These are phyloP conservation scores for Scytalidium sp. DNA, from an alignment of 2,329 filamentous ascomycete genomes.

Conservation along the genomic window DNA sequence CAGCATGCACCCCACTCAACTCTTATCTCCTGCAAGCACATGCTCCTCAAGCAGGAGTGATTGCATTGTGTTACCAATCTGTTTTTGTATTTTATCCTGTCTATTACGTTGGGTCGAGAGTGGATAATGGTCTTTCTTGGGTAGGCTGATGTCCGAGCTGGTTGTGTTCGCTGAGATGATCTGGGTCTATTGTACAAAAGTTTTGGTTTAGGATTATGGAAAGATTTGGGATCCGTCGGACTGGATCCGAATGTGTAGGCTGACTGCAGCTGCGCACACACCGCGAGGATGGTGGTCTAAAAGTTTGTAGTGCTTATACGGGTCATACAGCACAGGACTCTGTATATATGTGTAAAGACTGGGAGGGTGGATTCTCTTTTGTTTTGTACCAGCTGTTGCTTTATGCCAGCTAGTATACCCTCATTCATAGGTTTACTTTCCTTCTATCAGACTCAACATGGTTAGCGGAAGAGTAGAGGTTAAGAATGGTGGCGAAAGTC, in stretches of 20 bases:
- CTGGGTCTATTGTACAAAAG: not conserved
- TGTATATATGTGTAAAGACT: too few species aligned
- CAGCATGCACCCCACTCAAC: not conserved
- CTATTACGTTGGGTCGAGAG: too few species aligned
- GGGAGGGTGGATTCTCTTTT: too few species aligned
- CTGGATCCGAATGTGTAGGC: not conserved
- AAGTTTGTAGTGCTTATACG: too few species aligned
- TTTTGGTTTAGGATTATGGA: not conserved
- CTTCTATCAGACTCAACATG: too few species aligned
- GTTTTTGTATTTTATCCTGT: not conserved
- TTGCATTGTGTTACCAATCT: not conserved
- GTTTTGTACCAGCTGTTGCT: too few species aligned
- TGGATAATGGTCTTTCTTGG: not conserved
- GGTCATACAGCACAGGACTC: too few species aligned
- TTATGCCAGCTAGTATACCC: too few species aligned
- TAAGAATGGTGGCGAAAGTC: too few species aligned
- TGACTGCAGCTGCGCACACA: not conserved
- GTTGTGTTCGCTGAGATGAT: not conserved
- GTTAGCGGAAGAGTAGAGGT: too few species aligned
- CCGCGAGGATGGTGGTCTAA: too few species aligned
- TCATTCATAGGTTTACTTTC: too few species aligned
- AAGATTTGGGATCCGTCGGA: not conserved
- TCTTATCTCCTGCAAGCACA: not conserved
- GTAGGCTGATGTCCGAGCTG: not conserved
- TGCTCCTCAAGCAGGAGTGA: not conserved